Conservation (phyloP, 768 basidiomycete genomes). For the Chlorophyllum brunneum region DNA sequence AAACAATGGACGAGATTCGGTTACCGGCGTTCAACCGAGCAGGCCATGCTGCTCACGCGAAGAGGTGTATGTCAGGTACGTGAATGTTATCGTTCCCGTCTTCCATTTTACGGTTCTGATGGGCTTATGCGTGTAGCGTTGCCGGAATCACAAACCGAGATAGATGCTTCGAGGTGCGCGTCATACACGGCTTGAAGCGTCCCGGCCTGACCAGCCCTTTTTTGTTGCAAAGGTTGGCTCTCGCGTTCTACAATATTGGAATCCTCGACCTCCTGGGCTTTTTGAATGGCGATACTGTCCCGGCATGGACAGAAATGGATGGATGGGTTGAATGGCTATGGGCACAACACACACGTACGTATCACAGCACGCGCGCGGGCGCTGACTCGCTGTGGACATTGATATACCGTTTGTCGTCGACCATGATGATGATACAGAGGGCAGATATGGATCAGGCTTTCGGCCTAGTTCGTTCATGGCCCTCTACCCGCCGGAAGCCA, state of each 20-base stretch:
- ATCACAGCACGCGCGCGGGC: neutral
- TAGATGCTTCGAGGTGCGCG: slow-evolving; percentile 69
- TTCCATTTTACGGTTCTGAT: neutral
- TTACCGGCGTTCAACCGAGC: slow-evolving; percentile 35
- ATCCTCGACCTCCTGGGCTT: slow-evolving; percentile 72
- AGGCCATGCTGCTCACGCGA: slow-evolving; percentile 63
- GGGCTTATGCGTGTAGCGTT: slow-evolving; percentile 43
- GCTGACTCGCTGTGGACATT: neutral
- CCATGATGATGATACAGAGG: slow-evolving; percentile 33
- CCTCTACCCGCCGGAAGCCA: slow-evolving; percentile 14
- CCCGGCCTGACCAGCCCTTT: slow-evolving; percentile 12
- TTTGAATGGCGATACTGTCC: slow-evolving; percentile 29
- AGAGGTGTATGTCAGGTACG: slow-evolving; percentile 58
- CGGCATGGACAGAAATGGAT: slow-evolving; percentile 48
- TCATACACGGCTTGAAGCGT: slow-evolving; percentile 1
- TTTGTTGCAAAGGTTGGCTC: slow-evolving; percentile 54
- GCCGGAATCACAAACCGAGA: slow-evolving; percentile 61
- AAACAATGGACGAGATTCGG: slow-evolving; percentile 7
- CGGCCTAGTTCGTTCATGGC: slow-evolving; percentile 74
- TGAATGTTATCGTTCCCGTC: neutral
- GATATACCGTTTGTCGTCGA: neutral
- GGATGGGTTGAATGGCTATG: slow-evolving; percentile 85
- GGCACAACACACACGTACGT: slow-evolving; percentile 67
- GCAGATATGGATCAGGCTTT: slow-evolving; percentile 64
- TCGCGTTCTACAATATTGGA: slow-evolving; percentile 88